These are phyloP conservation scores for Chlorella sp. DNA, from an alignment of 139 green algal species.

Conservation along the genomic window DNA sequence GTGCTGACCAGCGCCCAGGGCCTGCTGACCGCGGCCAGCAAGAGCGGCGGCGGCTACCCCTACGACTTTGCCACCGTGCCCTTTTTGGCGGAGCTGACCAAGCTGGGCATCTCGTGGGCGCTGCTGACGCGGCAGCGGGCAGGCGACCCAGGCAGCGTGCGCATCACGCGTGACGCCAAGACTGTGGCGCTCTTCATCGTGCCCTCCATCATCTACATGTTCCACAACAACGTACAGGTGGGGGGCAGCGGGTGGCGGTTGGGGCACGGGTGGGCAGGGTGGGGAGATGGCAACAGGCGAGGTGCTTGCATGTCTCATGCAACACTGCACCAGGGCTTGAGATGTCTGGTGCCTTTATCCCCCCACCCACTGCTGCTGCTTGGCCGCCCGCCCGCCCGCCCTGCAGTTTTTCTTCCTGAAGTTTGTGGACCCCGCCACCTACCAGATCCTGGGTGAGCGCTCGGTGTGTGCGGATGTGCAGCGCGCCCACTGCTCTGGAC, in stretches of 20 bases:
- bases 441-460: conserved; percentile 62
- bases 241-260: not conserved
- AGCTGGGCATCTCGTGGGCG: conserved; percentile 49
- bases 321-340: not conserved
- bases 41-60: conserved; percentile 47
- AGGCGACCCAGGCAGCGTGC: conserved; percentile 13
- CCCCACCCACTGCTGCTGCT: not conserved
- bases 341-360: not conserved
- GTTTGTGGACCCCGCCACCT: conserved; percentile 67
- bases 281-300: not conserved
- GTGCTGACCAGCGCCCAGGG: conserved; percentile 54
- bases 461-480: too few relatives aligned
- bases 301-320: not conserved
- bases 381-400: not conserved
- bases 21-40: conserved; percentile 56
- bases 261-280: not conserved
- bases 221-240: conserved; percentile 73
- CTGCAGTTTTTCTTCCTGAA: conserved; percentile 60
- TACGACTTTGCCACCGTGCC: conserved; percentile 73
- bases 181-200: conserved; percentile 58
- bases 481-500: too few relatives aligned
- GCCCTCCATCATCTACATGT: conserved; percentile 71
- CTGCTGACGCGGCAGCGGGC: conserved; percentile 43
- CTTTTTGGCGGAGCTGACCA: conserved; percentile 62
- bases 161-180: conserved; percentile 37